Percentiles rank a stretch among this genome's conserved stretches.
These are phyloP conservation scores for Acanthamoeba royreba DNA, from an alignment of 208 protist genomes.

Conservation along the genomic window DNA sequence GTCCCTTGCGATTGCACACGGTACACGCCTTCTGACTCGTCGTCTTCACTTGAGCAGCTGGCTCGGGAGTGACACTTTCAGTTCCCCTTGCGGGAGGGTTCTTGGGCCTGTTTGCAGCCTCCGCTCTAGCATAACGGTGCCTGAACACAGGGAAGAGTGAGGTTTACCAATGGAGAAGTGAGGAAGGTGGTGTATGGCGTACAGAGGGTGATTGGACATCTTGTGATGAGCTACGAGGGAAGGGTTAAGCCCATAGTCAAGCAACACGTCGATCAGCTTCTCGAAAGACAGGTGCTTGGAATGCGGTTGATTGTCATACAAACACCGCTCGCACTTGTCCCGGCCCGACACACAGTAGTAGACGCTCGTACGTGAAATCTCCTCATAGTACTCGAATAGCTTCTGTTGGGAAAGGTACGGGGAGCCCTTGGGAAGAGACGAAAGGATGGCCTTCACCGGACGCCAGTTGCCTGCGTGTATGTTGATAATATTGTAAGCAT, in stretches of 20 bases:
- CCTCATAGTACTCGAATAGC: neutral
- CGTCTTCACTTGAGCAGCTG: neutral
- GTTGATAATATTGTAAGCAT: neutral
- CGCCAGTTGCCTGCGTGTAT: neutral
- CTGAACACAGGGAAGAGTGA: neutral
- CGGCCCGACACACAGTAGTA: neutral
- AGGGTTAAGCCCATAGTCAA: neutral
- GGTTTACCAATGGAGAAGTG: neutral
- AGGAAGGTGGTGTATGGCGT: neutral
- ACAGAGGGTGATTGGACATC: neutral
- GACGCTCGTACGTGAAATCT: neutral
- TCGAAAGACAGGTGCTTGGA: neutral
- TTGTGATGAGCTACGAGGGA: neutral
- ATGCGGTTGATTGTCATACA: neutral
- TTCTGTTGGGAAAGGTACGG: neutral
- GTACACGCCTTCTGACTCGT: neutral
- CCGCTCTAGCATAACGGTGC: neutral
- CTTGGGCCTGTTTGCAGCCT: neutral
- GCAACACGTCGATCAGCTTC: neutral
- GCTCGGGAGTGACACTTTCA: neutral
- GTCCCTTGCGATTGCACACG: neutral
- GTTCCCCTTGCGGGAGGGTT: neutral
- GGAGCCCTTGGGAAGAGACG: neutral
- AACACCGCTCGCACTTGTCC: neutral
- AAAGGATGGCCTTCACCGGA: neutral